These are phyloP conservation scores for Iris macrosiphon DNA, from an alignment of 106 monocot genomes.

Conservation along the genomic window DNA sequence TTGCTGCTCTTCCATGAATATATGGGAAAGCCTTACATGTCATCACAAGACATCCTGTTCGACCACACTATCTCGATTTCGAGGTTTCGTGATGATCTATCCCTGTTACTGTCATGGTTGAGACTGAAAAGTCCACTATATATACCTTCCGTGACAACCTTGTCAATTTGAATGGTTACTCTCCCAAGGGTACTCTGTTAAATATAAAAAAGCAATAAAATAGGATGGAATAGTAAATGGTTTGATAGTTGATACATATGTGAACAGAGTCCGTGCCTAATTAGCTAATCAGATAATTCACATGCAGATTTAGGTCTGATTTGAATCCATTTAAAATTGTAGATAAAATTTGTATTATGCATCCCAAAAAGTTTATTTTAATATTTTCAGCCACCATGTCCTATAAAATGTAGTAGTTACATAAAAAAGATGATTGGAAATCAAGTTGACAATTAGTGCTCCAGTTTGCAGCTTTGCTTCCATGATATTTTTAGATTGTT, in stretches of 20 bases:
- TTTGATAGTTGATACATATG: no score
- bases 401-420: no score
- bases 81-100: constrained; percentile 52
- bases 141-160: constrained; percentile 71
- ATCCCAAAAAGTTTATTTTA: no score
- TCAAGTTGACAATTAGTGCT: no score
- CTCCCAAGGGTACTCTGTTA: constrained; percentile 62
- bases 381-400: no score
- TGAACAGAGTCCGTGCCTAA: no score
- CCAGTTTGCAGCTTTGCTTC: no score
- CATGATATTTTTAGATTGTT: no score
- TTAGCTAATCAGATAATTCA: not conserved
- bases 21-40: constrained; percentile 13
- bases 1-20: not conserved
- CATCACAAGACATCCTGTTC: constrained; percentile 41
- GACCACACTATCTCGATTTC: constrained; percentile 90
- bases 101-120: constrained; percentile 60
- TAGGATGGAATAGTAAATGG: not conserved
- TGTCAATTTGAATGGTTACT: constrained; percentile 83
- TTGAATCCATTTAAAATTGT: no score
- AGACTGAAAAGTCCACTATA: constrained; percentile 78
- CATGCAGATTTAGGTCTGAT: not conserved
- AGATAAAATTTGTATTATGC: no score
- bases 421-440: no score
- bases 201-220: not conserved